A percentile compares a stretch with the other conserved stretches of the same genome.
phyloP scores from a whole-genome alignment of 495 filamentous ascomycete species.

The Rhizodiscina lignyota region DNA sequence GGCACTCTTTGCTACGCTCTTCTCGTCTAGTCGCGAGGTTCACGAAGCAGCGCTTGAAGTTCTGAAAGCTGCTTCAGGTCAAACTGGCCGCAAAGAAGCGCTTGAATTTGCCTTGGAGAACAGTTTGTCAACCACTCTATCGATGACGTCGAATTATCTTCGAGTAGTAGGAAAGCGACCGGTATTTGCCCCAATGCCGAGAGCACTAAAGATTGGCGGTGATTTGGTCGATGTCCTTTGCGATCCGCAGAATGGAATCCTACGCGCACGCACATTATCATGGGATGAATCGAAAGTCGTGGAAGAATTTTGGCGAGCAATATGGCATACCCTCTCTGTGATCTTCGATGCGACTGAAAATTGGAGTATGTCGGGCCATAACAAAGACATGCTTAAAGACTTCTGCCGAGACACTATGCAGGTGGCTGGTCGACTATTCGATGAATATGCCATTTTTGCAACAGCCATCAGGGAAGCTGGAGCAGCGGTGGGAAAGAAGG shows the following conservation, averaged over 20 bases:
- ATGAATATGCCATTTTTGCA: conserved; percentile 62
- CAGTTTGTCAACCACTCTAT: conserved; percentile 44
- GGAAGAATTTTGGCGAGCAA: conserved; percentile 59
- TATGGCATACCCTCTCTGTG: conserved; percentile 62
- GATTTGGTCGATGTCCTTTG: conserved; percentile 71
- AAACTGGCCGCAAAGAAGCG: conserved; percentile 55
- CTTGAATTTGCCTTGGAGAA: conserved; percentile 50
- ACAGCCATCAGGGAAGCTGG: conserved; percentile 38
- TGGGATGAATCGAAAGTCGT: conserved; percentile 45
- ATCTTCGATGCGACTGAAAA: conserved; percentile 70
- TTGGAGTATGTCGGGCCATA: conserved; percentile 53
- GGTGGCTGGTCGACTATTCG: conserved; percentile 70
- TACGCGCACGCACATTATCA: conserved; percentile 45
- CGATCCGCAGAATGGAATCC: conserved; percentile 61
- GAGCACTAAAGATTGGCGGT: conserved; percentile 53
- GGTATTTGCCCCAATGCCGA: conserved; percentile 49
- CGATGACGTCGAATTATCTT: conserved; percentile 42
- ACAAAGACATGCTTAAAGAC: conserved; percentile 65
- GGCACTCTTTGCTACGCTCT: conserved; percentile 50
- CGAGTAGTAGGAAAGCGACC: conserved; percentile 36
- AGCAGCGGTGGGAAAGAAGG: neutral
- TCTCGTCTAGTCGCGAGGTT: conserved; percentile 50
- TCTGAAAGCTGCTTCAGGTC: conserved; percentile 59
- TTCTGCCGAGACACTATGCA: conserved; percentile 91
- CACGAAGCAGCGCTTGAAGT: conserved; percentile 62